These are phyloP conservation scores for Leishmania aethiopica DNA, from an alignment of 208 protist genomes.

Conservation along the genomic window DNA sequence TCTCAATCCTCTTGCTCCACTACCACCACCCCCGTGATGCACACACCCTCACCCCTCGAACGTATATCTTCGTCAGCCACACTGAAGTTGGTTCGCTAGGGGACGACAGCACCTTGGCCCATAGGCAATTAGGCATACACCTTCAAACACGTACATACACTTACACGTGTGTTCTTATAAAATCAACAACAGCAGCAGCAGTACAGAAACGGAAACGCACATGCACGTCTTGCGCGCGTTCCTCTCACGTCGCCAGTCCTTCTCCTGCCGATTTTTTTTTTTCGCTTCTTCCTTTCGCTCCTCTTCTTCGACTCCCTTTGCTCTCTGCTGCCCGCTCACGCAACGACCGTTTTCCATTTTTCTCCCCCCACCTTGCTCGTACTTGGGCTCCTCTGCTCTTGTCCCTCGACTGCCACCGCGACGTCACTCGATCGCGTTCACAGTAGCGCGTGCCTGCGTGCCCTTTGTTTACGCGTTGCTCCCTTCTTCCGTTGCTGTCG, in stretches of 20 bases:
- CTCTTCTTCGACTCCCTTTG: slow-evolving; percentile 5
- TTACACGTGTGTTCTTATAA: background rate
- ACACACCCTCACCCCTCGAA: too few species aligned
- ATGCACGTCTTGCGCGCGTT: background rate
- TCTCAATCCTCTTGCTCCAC: too few species aligned
- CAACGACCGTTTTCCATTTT: background rate
- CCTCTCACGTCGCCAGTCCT: background rate
- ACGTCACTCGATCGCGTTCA: background rate
- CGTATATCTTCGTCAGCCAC: background rate
- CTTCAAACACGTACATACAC: background rate
- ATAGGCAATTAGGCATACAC: background rate
- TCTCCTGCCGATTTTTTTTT: background rate
- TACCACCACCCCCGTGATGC: background rate
- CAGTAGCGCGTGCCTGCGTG: background rate
- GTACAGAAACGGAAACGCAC: background rate
- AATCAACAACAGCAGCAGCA: background rate
- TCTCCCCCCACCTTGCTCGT: background rate
- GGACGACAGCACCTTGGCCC: background rate
- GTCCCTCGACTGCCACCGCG: background rate
- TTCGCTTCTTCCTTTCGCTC: background rate
- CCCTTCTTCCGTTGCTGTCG: background rate
- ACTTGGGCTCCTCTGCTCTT: background rate
- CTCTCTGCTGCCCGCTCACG: background rate
- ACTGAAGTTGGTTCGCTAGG: slow-evolving; percentile 1
- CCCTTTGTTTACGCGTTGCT: background rate